These are phyloP conservation scores for Globisporangium acanthophoron DNA, from an alignment of 352 stramenopile species.

Conservation along the genomic window DNA sequence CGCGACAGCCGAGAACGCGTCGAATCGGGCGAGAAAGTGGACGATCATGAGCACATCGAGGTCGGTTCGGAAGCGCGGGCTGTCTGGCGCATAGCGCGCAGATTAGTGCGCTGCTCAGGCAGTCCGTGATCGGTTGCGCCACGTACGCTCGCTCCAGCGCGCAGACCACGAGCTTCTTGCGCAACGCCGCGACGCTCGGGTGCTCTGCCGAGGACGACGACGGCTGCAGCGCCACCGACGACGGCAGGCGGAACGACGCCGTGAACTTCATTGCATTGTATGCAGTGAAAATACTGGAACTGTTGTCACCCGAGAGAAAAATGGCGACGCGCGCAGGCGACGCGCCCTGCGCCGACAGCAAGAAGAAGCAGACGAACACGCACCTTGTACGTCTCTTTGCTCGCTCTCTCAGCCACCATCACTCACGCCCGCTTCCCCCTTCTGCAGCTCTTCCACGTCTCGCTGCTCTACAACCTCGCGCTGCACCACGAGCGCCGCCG, in stretches of 20 bases:
- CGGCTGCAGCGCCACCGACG: slow-evolving; percentile 6
- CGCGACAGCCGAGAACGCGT: slow-evolving; percentile 31
- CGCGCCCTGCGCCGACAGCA: background rate
- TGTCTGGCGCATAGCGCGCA: slow-evolving; percentile 4
- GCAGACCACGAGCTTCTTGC: slow-evolving; percentile 32
- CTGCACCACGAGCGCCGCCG: slow-evolving; percentile 35
- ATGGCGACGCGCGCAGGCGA: too few species aligned
- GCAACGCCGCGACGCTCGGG: slow-evolving; percentile 15
- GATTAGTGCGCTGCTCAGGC: too few species aligned
- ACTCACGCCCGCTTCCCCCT: background rate
- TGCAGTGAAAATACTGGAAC: too few species aligned
- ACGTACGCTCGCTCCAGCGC: slow-evolving; percentile 48
- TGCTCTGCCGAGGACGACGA: background rate
- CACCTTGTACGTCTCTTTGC: background rate
- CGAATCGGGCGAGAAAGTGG: slow-evolving; percentile 38
- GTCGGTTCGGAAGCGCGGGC: slow-evolving; percentile 47
- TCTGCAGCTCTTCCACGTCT: slow-evolving; percentile 55
- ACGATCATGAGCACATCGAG: slow-evolving; percentile 48
- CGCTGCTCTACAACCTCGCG: slow-evolving; percentile 70
- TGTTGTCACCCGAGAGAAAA: too few species aligned
- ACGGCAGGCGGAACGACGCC: slow-evolving; percentile 14
- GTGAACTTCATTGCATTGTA: slow-evolving; percentile 1
- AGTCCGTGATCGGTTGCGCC: background rate
- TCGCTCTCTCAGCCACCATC: too few species aligned
- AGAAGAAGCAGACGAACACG: background rate